Evolutionary conservation across 768 basidiomycete genomes (phyloP).

Genomic region (Tephrocybe rancida): DNA sequence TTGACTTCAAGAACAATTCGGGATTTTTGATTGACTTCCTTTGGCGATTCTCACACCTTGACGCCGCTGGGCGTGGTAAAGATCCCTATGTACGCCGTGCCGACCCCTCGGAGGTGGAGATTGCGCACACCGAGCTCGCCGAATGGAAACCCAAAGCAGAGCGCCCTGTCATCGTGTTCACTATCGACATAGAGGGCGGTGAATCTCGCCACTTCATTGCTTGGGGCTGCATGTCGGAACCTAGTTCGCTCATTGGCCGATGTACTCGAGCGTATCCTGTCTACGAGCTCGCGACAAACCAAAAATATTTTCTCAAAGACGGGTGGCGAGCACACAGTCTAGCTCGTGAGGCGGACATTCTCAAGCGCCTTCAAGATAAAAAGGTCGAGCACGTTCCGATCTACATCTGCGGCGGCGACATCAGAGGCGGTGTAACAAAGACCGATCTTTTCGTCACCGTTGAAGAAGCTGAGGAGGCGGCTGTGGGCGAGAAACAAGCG

Average conservation of each 20-base stretch:
- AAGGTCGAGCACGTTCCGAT: slow-evolving; percentile 16
- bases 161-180: slow-evolving; percentile 9
- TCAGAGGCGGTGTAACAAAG: slow-evolving; percentile 19
- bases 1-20: slow-evolving; percentile 24
- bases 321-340: slow-evolving; percentile 20
- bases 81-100: slow-evolving; percentile 26
- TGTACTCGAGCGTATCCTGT: slow-evolving; percentile 6
- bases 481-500: no score
- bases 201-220: background rate
- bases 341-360: slow-evolving; percentile 25
- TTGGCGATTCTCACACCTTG: slow-evolving; percentile 25
- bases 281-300: slow-evolving; percentile 10
- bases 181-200: slow-evolving; percentile 3
- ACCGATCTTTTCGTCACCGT: slow-evolving; percentile 17
- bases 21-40: slow-evolving; percentile 28
- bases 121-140: background rate
- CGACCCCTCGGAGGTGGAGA: slow-evolving; percentile 1
- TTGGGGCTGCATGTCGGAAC: background rate
- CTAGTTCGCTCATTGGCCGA: background rate
- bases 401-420: slow-evolving; percentile 33
- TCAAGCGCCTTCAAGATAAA: slow-evolving; percentile 10
- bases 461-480: no score
- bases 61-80: slow-evolving; percentile 21
- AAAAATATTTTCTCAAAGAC: slow-evolving; percentile 28
- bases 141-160: slow-evolving; percentile 3